Conservation (phyloP, 1,139 yeast genomes). For the Pneumocystis murina region DNA sequence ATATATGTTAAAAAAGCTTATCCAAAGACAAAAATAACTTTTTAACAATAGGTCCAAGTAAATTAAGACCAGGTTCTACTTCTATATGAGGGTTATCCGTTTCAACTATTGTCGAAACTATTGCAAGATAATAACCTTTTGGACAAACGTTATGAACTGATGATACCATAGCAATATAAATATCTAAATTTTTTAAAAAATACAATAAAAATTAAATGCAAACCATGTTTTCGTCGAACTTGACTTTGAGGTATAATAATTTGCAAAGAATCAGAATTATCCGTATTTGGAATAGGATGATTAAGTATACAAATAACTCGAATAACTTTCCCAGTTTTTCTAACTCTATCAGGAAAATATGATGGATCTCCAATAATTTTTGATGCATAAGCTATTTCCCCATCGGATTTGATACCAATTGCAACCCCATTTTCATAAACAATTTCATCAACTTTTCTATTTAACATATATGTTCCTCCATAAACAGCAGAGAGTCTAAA, state of each 20-base stretch:
- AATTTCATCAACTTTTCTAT: constrained; percentile 85
- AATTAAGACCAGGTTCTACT: constrained; percentile 84
- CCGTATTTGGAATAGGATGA: constrained; percentile 76
- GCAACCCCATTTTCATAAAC: constrained; percentile 62
- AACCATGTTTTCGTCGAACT: constrained; percentile 73
- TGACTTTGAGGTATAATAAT: constrained; percentile 94
- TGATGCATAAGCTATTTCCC: constrained; percentile 84
- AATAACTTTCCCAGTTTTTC: constrained; percentile 75
- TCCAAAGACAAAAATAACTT: constrained; percentile 24
- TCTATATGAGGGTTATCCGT: constrained; percentile 88
- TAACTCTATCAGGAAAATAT: constrained; percentile 82
- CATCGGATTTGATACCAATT: constrained; percentile 76
- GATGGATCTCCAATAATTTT: constrained; percentile 96
- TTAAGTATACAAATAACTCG: constrained; percentile 89
- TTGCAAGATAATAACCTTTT: constrained; percentile 80
- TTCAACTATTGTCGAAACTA: constrained; percentile 86
- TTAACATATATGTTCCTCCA: constrained; percentile 98
- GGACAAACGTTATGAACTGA: constrained; percentile 84
- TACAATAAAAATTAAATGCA: not conserved
- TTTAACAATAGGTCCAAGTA: constrained; percentile 63
- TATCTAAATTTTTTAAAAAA: constrained; percentile 26
- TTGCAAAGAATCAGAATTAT: constrained; percentile 78
- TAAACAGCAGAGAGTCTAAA: constrained; percentile 67
- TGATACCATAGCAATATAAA: constrained; percentile 82
- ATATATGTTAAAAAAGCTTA: not conserved